phyloP scores from a whole-genome alignment of 164 flowering plant genomes.

The Nymphaea thermarum region DNA sequence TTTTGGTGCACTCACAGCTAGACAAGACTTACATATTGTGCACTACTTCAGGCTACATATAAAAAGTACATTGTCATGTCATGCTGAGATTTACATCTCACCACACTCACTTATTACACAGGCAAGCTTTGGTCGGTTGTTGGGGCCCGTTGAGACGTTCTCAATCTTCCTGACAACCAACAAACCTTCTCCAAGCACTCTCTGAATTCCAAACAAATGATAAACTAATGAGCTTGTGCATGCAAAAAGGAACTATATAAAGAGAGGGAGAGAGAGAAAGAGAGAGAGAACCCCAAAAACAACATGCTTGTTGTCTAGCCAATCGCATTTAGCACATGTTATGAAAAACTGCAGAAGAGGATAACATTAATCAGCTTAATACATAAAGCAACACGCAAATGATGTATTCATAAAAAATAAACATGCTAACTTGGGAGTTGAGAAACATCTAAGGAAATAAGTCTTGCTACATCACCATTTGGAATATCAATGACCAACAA shows the following conservation, averaged over 20 bases:
- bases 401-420: no score
- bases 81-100: conserved; percentile 48
- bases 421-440: no score
- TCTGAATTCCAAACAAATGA: conserved; percentile 26
- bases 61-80: neutral
- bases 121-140: conserved; percentile 84
- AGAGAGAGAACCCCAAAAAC: conserved; percentile 82
- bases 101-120: conserved; percentile 90
- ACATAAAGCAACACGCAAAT: no score
- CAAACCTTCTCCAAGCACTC: conserved; percentile 95
- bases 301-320: conserved; percentile 99
- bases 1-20: no score
- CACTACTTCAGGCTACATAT: no score
- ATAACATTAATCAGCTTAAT: neutral
- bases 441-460: no score
- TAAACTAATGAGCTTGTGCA: no score
- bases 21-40: no score
- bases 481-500: no score
- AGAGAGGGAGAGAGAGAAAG: neutral
- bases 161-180: conserved; percentile 90
- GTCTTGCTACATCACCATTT: no score
- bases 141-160: conserved; percentile 90
- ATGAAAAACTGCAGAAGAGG: conserved; percentile 25
- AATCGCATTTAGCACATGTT: conserved; percentile 64
- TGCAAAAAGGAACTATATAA: no score